Evolutionary conservation across 345 rosid genomes (phyloP), one percentile per base, ranked within the genome.

Genomic region (Clarkia xantiana): DNA sequence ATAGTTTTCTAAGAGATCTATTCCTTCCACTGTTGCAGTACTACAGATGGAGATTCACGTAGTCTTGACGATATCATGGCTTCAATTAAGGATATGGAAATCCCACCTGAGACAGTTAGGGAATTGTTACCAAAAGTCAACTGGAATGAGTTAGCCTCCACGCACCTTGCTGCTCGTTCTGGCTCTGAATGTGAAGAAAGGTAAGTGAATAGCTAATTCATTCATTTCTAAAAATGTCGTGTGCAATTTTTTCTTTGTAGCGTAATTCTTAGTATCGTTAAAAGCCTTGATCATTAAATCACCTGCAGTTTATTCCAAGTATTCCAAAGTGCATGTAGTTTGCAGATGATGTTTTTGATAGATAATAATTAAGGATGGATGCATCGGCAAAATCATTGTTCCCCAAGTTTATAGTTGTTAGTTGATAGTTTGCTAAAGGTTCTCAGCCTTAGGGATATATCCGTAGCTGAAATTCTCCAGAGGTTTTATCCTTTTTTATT

Each of bases 131-230:
- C 94, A 2, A 70, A 79, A 54, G 81, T 84, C 60, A 69, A 78
- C 13, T 91, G 98, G 98, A 74, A 80, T 63, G 78, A 74, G 29
- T 59, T 88, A 68, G 84, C 97, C 47, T 81, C 84, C 10, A 54
- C 58, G 60, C 73, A 71, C 55, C 65, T 75, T 18, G 54, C 52
- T 25, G 78, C 75, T 71, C 94, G 73, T 48, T 68, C 79, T 61
- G 93, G 85, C 63, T 75, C 89, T 51, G 96, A 86, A 72, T 91
- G 98, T 63, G 80, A 78, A 74, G 75, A 93, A 57, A 79, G 69
- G 98, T 91, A n/a, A n/a, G n/a, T n/a, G n/a, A n/a, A n/a, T 75
- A 67, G 71, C 49, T 58, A 44, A 49, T 47, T 25, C 10, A 49
- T 47, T 25, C 10, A 39, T 49, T 29, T 29, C 36, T 10, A 29